phyloP scores from a whole-genome alignment of 352 stramenopile genomes.

The Peronosclerospora sorghi region DNA sequence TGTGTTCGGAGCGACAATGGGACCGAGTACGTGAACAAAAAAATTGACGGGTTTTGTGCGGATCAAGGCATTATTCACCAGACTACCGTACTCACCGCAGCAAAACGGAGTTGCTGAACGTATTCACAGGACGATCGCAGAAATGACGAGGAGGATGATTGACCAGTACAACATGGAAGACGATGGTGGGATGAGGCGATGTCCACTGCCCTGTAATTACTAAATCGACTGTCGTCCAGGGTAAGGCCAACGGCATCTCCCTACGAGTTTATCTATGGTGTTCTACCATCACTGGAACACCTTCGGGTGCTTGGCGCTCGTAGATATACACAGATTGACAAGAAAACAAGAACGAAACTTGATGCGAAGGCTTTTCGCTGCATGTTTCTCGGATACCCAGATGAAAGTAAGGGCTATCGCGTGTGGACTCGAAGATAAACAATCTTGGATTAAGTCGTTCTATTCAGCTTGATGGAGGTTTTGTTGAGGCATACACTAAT shows the following conservation, averaged over 20 bases:
- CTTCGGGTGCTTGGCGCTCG: no score
- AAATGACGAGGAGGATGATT: no score
- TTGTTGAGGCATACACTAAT: no score
- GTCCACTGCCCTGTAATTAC: neutral
- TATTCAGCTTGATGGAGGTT: no score
- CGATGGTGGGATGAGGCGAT: neutral
- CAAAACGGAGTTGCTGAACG: neutral
- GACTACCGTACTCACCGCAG: neutral
- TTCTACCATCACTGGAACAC: no score
- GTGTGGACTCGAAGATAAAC: neutral
- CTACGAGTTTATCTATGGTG: no score
- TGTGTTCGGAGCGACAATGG: neutral
- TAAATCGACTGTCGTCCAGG: neutral
- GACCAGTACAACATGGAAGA: neutral
- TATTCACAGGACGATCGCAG: no score
- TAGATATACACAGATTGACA: no score
- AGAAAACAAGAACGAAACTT: neutral
- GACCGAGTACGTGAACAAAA: neutral
- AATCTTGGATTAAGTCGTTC: neutral
- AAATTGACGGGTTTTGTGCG: no score
- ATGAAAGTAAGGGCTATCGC: neutral
- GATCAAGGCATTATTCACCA: no score
- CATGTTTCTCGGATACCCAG: no score
- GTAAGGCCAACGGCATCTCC: neutral
- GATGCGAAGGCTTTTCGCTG: neutral